A percentile compares a stretch with the other conserved stretches of the same genome.
Conservation (phyloP, 2,329 filamentous ascomycete genomes). For the Stagonosporopsis cucurbitacearum region DNA sequence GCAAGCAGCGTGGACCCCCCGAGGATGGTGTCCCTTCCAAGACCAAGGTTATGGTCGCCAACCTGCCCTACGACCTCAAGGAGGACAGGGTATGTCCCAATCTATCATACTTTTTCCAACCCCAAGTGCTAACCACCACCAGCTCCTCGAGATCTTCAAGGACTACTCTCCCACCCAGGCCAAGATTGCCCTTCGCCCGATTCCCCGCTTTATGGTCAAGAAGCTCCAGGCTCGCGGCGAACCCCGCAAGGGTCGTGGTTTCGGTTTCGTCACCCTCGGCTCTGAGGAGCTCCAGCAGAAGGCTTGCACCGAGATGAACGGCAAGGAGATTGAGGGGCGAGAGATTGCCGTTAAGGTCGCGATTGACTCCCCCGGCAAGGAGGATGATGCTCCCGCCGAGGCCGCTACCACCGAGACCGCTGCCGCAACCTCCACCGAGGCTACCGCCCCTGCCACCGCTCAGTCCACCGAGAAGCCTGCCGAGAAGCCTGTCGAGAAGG, state of each 20-base stretch:
- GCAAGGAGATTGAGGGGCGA: slow-evolving; percentile 97
- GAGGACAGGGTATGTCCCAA: slow-evolving; percentile 82
- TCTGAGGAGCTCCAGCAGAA: slow-evolving; percentile 97
- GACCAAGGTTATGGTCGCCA: slow-evolving; percentile 99
- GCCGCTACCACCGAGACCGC: slow-evolving; percentile 52
- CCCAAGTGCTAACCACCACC: slow-evolving; percentile 20
- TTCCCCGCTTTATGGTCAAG: slow-evolving; percentile 99
- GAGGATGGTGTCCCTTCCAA: slow-evolving; percentile 98
- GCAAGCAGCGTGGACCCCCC: slow-evolving; percentile 89
- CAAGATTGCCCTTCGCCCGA: slow-evolving; percentile 98
- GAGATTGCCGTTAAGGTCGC: slow-evolving; percentile 99
- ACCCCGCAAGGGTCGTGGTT: slow-evolving; percentile 97
- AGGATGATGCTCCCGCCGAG: slow-evolving; percentile 73
- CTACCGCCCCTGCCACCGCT: slow-evolving; percentile 27
- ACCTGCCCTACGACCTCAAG: slow-evolving; percentile 96
- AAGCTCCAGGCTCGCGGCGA: slow-evolving; percentile 98
- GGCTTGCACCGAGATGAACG: slow-evolving; percentile 98
- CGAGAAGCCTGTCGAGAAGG: slow-evolving; percentile 23
- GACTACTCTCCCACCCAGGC: slow-evolving; percentile 91
- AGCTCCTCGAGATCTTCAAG: slow-evolving; percentile 98
- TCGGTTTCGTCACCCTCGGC: slow-evolving; percentile 95
- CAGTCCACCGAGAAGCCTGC: slow-evolving; percentile 24
- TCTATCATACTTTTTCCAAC: background rate
- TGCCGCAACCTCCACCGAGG: slow-evolving; percentile 38
- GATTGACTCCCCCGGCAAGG: slow-evolving; percentile 99